These are phyloP conservation scores for Fusarium temperatum DNA, from an alignment of 2,329 filamentous ascomycete genomes.

Conservation along the genomic window DNA sequence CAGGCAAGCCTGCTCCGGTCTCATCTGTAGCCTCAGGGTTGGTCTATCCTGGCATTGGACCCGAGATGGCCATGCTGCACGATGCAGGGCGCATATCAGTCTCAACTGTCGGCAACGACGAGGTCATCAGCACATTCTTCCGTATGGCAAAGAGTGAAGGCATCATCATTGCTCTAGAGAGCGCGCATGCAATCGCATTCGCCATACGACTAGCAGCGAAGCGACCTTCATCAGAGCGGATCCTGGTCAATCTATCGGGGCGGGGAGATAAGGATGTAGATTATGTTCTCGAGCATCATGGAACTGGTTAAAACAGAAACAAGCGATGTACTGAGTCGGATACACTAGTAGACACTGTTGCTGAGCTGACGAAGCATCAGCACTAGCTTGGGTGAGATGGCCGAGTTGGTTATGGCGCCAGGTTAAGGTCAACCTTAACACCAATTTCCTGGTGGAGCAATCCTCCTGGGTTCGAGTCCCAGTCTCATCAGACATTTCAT, in stretches of 20 bases:
- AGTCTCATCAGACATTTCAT: background rate
- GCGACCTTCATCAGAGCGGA: background rate
- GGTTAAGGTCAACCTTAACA: slow-evolving; percentile 2
- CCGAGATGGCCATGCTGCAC: slow-evolving; percentile 2
- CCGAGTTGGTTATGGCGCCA: slow-evolving; percentile 9
- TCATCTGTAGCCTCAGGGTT: slow-evolving; percentile 3
- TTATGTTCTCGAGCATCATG: background rate
- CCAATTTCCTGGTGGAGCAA: slow-evolving; percentile 6
- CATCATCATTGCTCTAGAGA: background rate
- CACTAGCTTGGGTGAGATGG: slow-evolving; percentile 1
- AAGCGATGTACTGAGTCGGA: background rate
- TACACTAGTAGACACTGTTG: rapidly evolving
- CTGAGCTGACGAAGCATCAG: background rate
- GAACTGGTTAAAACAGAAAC: background rate
- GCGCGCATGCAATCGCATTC: slow-evolving; percentile 3
- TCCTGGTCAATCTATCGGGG: background rate
- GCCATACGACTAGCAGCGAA: background rate
- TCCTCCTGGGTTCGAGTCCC: slow-evolving; percentile 6
- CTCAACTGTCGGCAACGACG: background rate
- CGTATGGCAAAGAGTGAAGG: background rate
- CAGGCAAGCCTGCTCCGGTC: background rate
- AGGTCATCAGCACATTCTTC: background rate
- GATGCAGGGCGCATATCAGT: background rate
- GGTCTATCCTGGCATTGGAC: background rate
- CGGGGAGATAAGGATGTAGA: slow-evolving; percentile 10